These are phyloP conservation scores for Eugenia klotzschiana DNA, from an alignment of 441 rosid species.

Conservation along the genomic window DNA sequence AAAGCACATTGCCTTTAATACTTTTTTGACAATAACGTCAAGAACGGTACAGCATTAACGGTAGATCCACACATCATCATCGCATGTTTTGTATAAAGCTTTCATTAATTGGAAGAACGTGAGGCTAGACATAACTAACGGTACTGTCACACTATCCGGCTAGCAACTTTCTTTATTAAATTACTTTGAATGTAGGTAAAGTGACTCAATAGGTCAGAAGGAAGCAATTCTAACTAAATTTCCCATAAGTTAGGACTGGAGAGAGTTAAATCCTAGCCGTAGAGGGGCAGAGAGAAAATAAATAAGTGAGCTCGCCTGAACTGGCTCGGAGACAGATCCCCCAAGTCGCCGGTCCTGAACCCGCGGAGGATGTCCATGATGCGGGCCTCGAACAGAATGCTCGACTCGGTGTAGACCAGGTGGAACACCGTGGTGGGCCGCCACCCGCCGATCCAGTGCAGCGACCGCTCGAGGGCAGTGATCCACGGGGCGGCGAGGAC, in stretches of 20 bases:
- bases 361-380: constrained; percentile 65
- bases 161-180: neutral
- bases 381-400: constrained; percentile 61
- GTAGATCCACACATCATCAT: no score
- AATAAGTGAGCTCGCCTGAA: constrained; percentile 32
- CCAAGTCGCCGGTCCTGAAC: constrained; percentile 53
- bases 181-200: neutral
- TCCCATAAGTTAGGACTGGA: neutral
- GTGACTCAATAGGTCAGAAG: neutral
- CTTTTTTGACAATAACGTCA: no score
- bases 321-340: constrained; percentile 65
- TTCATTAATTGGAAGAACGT: no score
- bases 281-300: neutral
- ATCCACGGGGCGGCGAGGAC: constrained; percentile 62
- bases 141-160: no score
- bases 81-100: no score
- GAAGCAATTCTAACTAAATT: neutral
- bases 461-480: constrained; percentile 59
- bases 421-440: constrained; percentile 71
- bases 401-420: constrained; percentile 64
- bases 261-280: neutral
- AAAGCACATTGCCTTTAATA: neutral
- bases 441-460: constrained; percentile 78
- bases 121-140: no score
- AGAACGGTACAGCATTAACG: no score